Percentiles rank a stretch among this genome's conserved stretches.
These are phyloP conservation scores for Gaeumannomyces tritici DNA, from an alignment of 2,329 filamentous ascomycete genomes.

Conservation along the genomic window DNA sequence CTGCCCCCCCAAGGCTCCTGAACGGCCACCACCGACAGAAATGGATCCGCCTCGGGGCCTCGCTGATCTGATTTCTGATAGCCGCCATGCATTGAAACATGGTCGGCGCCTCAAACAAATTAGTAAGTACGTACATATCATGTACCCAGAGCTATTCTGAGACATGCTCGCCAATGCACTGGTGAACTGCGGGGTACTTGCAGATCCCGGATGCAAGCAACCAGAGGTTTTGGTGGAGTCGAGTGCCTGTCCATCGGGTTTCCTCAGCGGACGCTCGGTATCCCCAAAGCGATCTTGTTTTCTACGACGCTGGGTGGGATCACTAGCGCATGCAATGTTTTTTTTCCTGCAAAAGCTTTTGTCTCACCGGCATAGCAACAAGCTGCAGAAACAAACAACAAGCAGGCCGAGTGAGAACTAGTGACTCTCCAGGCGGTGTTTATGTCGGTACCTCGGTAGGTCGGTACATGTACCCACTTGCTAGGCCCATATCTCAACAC, in stretches of 20 bases:
- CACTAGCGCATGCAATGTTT: neutral
- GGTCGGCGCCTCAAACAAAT: neutral
- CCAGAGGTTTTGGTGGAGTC: neutral
- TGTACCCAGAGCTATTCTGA: neutral
- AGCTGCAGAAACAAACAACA: too few species aligned
- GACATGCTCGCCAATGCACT: neutral
- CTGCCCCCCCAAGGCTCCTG: too few species aligned
- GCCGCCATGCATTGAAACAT: neutral
- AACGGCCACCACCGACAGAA: neutral
- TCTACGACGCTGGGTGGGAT: neutral
- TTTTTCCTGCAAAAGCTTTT: too few species aligned
- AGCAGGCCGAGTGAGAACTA: too few species aligned
- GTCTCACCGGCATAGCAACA: too few species aligned
- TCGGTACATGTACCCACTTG: too few species aligned
- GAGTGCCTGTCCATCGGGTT: neutral
- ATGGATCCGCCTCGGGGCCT: neutral
- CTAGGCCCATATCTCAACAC: too few species aligned
- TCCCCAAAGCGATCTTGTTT: neutral
- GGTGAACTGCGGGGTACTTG: neutral
- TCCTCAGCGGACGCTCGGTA: neutral
- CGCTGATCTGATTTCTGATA: neutral
- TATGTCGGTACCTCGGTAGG: too few species aligned
- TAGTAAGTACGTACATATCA: neutral
- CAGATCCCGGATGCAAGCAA: neutral
- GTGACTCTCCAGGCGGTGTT: too few species aligned